Evolutionary conservation across 371 early-diverging fungal genomes (phyloP), one percentile per base, ranked within the genome.

Genomic region (Encephalitozoon hellem): DNA sequence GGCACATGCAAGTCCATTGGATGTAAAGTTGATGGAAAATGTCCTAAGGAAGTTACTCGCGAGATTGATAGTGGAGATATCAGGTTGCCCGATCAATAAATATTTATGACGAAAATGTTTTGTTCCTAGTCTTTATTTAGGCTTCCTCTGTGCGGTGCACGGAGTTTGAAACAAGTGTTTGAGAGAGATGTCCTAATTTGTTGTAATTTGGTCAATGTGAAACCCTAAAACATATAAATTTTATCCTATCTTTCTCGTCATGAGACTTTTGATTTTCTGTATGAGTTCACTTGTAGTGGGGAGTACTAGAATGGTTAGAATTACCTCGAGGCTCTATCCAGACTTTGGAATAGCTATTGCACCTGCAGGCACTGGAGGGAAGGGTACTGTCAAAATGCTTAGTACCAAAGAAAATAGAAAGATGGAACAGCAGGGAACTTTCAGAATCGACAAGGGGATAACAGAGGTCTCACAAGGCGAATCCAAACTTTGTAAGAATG

Each of bases 1-100:
- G 97, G 96, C 72, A 95, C 94, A 76, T 89, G 90, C 82, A 89
- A 91, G n/a, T 81, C 94, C 32, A 91, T 95, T 80, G 95, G 94
- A 65, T 94, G 97, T 89, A 93, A 92, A 55, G 92, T 95, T 74
- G 95, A 95, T 66, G 94, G 94, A 76, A 88, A 90, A 87, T 85
- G 82, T 80, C 93, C 94, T 74, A 89, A 89, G 84, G 92, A 91
- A 82, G 83, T 94, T 75, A 88, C 85, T 74, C 84, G 86, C 72
- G 81, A 87, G 80, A 89, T 92, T 74, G 87, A 85, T 72, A 84
- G 82, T 41, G 93, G 93, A 77, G 92, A 91, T 86, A 87, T 93
- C 68, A 91, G 90, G 85, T 88, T 93, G 77, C 91, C 92, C 69
- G 90, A 88, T 53, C 70, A 83, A 77, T 85, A 82, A 84, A 72